phyloP scores from a whole-genome alignment of 2,329 filamentous ascomycete genomes.

The Podosphaera xanthii region DNA sequence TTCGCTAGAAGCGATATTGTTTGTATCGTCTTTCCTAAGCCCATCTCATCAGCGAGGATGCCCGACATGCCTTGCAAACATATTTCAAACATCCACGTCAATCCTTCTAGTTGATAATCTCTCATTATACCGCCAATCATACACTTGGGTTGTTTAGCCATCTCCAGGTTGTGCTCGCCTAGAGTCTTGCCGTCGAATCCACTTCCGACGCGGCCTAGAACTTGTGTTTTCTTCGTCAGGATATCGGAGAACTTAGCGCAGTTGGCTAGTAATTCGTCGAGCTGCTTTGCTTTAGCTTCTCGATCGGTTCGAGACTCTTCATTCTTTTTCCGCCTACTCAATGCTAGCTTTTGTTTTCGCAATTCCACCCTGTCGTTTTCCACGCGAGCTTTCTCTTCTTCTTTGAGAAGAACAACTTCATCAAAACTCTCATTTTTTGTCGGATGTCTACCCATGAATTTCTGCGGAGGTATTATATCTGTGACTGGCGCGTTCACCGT shows the following conservation, averaged over 20 bases:
- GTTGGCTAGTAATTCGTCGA: slow-evolving; percentile 35
- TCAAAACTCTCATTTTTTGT: slow-evolving; percentile 2
- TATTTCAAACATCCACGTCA: slow-evolving; percentile 68
- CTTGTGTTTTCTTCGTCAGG: slow-evolving; percentile 38
- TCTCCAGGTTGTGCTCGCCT: slow-evolving; percentile 44
- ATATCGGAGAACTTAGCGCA: slow-evolving; percentile 39
- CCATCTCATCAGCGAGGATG: slow-evolving; percentile 38
- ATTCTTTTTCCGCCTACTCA: slow-evolving; percentile 21
- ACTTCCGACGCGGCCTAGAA: slow-evolving; percentile 36
- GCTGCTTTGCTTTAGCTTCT: slow-evolving; percentile 32
- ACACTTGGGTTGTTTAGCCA: slow-evolving; percentile 67
- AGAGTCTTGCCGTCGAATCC: slow-evolving; percentile 35
- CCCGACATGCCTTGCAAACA: slow-evolving; percentile 41
- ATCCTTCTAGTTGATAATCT: slow-evolving; percentile 77
- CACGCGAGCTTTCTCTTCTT: slow-evolving; percentile 24
- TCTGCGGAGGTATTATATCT: no score
- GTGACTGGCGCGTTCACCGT: no score
- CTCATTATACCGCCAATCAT: slow-evolving; percentile 79
- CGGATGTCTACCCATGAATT: no score
- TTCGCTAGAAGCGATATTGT: slow-evolving; percentile 39
- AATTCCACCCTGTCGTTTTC: slow-evolving; percentile 26
- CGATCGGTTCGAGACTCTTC: slow-evolving; percentile 27
- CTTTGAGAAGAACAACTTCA: slow-evolving; percentile 14
- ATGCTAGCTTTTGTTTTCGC: slow-evolving; percentile 10
- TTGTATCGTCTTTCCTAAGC: slow-evolving; percentile 33